Evolutionary conservation across 106 monocot species (phyloP).

Genomic region (Dendrobium nobile): DNA sequence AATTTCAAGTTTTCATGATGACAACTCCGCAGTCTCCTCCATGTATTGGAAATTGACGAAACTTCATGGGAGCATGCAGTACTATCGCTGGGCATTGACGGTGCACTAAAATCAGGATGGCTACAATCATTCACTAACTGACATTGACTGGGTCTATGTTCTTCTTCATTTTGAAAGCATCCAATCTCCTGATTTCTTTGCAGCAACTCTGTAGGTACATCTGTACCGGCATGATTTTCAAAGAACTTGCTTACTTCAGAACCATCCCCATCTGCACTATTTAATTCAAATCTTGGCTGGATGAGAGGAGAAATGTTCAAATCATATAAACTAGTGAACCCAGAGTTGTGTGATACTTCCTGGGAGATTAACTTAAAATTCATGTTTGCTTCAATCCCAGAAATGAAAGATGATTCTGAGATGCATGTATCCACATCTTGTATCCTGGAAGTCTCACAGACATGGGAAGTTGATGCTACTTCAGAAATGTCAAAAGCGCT

Average conservation of each 20-base stretch:
- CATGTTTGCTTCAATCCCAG: conserved; percentile 19
- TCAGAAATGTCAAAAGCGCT: conserved; percentile 12
- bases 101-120: conserved; percentile 27
- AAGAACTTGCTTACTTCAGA: conserved; percentile 13
- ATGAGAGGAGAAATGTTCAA: background rate
- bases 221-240: conserved; percentile 15
- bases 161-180: conserved; percentile 18
- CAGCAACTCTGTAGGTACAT: conserved; percentile 42
- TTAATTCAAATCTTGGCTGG: conserved; percentile 5
- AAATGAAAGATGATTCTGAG: conserved; percentile 54
- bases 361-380: conserved; percentile 18
- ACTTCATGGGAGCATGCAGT: conserved; percentile 11
- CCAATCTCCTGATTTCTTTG: conserved; percentile 31
- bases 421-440: conserved; percentile 36
- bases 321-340: conserved; percentile 14
- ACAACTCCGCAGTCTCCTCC: conserved; percentile 42
- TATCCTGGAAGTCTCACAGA: conserved; percentile 39
- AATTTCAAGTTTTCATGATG: conserved; percentile 33
- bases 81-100: background rate
- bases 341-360: conserved; percentile 8
- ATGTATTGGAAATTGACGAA: conserved; percentile 47
- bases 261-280: conserved; percentile 5
- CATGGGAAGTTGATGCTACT: conserved; percentile 27
- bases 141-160: conserved; percentile 21
- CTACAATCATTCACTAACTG: conserved; percentile 78